Percentiles rank a stretch among this genome's conserved stretches.
Conservation (phyloP, 495 filamentous ascomycete species). For the Diplogelasinospora grovesii region DNA sequence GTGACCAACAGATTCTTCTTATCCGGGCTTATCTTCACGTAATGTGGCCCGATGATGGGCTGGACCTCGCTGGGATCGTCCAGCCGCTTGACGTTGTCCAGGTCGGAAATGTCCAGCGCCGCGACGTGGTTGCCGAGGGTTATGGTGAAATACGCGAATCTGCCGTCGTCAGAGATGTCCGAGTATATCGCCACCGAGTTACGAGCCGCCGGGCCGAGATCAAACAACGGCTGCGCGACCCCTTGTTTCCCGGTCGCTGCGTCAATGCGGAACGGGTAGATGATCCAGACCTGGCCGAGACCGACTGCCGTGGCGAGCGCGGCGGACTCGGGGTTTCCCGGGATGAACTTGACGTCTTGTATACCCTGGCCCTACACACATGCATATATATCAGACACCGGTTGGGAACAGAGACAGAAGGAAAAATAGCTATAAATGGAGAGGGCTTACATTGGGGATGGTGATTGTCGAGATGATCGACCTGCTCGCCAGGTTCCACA, state of each 20-base stretch:
- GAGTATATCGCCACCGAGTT: slow-evolving; percentile 56
- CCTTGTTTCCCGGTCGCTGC: slow-evolving; percentile 49
- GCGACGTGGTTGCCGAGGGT: slow-evolving; percentile 59
- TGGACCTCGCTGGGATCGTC: slow-evolving; percentile 54
- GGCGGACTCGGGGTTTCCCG: slow-evolving; percentile 51
- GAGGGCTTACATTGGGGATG: slow-evolving; percentile 53
- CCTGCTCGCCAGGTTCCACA: slow-evolving; percentile 48
- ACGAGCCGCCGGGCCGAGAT: slow-evolving; percentile 50
- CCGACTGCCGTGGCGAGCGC: slow-evolving; percentile 57
- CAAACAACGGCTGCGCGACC: slow-evolving; percentile 50
- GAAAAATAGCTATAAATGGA: too few species aligned
- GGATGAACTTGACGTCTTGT: slow-evolving; percentile 62
- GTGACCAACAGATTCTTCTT: slow-evolving; percentile 57
- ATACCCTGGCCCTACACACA: slow-evolving; percentile 56
- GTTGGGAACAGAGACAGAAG: too few species aligned
- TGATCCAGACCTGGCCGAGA: slow-evolving; percentile 57
- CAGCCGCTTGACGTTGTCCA: slow-evolving; percentile 52
- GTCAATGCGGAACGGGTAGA: slow-evolving; percentile 54
- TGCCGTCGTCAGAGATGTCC: slow-evolving; percentile 54
- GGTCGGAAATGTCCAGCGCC: slow-evolving; percentile 56
- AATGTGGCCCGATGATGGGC: slow-evolving; percentile 56
- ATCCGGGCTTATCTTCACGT: slow-evolving; percentile 58
- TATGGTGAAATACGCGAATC: slow-evolving; percentile 52
- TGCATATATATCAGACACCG: too few species aligned
- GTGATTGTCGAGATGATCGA: slow-evolving; percentile 55